Conservation (phyloP, 345 rosid species). For the Gossypium arboreum region DNA sequence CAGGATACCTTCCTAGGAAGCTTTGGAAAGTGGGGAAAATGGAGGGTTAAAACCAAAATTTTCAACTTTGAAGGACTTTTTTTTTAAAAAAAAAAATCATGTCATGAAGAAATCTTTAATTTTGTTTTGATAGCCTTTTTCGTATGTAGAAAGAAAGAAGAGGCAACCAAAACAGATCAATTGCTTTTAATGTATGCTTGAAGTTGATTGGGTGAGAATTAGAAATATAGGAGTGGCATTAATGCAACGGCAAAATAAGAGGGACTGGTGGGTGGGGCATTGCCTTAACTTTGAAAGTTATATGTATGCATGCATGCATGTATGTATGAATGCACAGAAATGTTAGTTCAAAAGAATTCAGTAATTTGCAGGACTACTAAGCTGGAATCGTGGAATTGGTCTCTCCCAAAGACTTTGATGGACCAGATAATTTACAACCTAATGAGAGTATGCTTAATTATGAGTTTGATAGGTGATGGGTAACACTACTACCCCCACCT, state of each 20-base stretch:
- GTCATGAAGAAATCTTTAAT: neutral
- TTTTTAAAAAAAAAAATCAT: accelerated
- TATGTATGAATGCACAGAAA: neutral
- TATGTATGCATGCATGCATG: neutral
- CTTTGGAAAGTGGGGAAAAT: neutral
- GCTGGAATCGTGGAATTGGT: too few species aligned
- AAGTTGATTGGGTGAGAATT: slow-evolving; percentile 22
- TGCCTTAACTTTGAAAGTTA: neutral
- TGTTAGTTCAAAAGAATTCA: neutral
- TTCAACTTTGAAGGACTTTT: neutral
- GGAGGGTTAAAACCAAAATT: neutral
- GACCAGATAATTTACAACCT: too few species aligned
- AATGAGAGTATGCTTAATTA: too few species aligned
- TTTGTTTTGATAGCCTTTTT: slow-evolving; percentile 2
- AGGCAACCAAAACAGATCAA: neutral
- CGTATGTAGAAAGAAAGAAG: slow-evolving; percentile 9
- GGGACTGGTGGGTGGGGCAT: neutral
- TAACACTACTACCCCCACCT: too few species aligned
- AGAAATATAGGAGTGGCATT: slow-evolving; percentile 19
- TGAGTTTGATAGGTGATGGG: too few species aligned
- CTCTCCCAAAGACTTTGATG: too few species aligned
- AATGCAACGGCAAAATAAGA: slow-evolving; percentile 26
- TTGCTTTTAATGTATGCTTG: slow-evolving; percentile 12
- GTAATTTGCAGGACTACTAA: neutral
- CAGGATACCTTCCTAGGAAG: neutral